Conservation (phyloP, 768 basidiomycete genomes). For the Lentinula sp. region DNA sequence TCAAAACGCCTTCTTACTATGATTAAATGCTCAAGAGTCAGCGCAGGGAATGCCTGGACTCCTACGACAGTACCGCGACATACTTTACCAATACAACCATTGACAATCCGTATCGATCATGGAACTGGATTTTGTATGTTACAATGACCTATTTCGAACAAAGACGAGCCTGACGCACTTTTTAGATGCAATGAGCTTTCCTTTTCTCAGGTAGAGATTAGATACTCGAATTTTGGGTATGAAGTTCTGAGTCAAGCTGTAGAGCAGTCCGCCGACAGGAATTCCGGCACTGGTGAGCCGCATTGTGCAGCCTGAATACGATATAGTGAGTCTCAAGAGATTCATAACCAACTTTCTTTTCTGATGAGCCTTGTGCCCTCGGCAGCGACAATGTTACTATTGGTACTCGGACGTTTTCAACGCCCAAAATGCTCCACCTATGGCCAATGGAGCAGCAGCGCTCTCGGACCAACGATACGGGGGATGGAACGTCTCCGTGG, state of each 20-base stretch:
- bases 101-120: slow-evolving; percentile 52
- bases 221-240: background rate
- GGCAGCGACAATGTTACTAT: slow-evolving; percentile 57
- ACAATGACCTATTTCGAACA: background rate
- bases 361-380: slow-evolving; percentile 1
- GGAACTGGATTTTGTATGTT: slow-evolving; percentile 64
- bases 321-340: slow-evolving; percentile 28
- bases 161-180: background rate
- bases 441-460: slow-evolving; percentile 26
- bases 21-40: background rate
- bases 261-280: slow-evolving; percentile 28
- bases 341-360: slow-evolving; percentile 8
- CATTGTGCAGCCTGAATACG: slow-evolving; percentile 47
- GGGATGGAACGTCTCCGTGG: slow-evolving; percentile 56
- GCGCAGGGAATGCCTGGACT: slow-evolving; percentile 34
- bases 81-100: slow-evolving; percentile 51
- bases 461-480: slow-evolving; percentile 42
- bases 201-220: slow-evolving; percentile 40
- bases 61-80: slow-evolving; percentile 28
- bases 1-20: background rate
- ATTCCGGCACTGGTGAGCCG: slow-evolving; percentile 45
- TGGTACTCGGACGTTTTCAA: slow-evolving; percentile 59
- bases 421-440: slow-evolving; percentile 24
- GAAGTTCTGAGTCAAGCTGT: background rate
- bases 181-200: slow-evolving; percentile 66